Conservation (phyloP, 169 alveolate species). For the Prorocentrum cordatum region DNA sequence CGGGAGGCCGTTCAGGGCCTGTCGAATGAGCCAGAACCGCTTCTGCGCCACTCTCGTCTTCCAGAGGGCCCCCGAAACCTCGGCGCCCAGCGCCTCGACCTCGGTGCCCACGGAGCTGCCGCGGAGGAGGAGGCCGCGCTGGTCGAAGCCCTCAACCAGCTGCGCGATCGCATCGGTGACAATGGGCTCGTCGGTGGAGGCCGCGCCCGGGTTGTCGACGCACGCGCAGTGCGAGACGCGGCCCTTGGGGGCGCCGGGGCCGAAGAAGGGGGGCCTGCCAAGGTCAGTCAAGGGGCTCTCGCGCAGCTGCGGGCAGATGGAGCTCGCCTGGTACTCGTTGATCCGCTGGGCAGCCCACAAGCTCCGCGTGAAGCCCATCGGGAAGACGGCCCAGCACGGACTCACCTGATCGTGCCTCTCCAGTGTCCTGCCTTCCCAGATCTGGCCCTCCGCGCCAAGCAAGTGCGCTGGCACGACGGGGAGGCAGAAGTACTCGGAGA, state of each 20-base stretch:
- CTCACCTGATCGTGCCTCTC: not conserved
- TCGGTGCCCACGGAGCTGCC: not conserved
- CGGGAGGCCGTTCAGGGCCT: not conserved
- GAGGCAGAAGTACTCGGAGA: not conserved
- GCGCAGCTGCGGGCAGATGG: not conserved
- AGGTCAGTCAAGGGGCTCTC: not conserved
- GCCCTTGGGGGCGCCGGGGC: not conserved
- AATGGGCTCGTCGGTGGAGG: not conserved
- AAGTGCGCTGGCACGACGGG: not conserved
- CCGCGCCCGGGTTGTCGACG: not conserved
- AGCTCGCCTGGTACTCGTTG: not conserved
- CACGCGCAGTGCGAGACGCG: not conserved
- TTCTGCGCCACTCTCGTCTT: not conserved
- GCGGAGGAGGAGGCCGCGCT: not conserved
- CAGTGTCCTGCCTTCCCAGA: not conserved
- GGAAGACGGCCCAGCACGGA: not conserved
- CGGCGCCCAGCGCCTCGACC: not conserved
- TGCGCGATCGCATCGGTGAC: not conserved
- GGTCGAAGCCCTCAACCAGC: not conserved
- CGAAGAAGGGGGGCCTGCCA: not conserved
- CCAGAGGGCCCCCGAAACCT: not conserved
- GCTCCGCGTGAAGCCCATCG: slow-evolving; percentile 13
- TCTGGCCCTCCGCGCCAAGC: not conserved
- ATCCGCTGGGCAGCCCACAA: not conserved
- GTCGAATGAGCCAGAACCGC: not conserved